phyloP scores from a whole-genome alignment of 306 rosid genomes.

The Carpinus viminea region DNA sequence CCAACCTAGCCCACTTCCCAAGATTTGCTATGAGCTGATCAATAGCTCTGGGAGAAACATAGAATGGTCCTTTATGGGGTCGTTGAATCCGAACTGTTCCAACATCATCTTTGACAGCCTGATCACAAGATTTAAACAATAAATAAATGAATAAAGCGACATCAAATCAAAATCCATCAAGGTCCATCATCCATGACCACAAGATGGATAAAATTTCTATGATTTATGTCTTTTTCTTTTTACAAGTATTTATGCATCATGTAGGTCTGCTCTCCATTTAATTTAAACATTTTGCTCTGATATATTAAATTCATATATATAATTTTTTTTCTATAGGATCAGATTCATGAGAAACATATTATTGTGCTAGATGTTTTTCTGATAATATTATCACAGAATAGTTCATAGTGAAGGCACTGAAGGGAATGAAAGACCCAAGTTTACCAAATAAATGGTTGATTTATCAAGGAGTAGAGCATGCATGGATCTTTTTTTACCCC shows the following conservation, averaged over 20 bases:
- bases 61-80: constrained; percentile 96
- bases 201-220: not conserved
- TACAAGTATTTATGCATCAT: not conserved
- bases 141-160: constrained; percentile 2
- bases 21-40: constrained; percentile 92
- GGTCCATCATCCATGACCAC: not conserved
- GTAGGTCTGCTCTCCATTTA: not conserved
- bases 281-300: not conserved
- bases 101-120: constrained; percentile 94
- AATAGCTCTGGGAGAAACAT: constrained; percentile 81
- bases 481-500: not conserved
- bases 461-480: not conserved
- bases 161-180: not conserved
- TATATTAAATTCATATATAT: not conserved
- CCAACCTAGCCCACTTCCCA: constrained; percentile 97
- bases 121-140: constrained; percentile 27
- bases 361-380: not conserved
- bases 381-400: not conserved
- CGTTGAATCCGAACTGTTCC: constrained; percentile 84
- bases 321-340: not conserved
- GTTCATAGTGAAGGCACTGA: not conserved
- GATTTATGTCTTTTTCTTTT: not conserved
- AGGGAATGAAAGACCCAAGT: constrained; percentile 2
- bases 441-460: not conserved
- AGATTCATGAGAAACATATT: not conserved